Conservation (phyloP, 768 basidiomycete species). For the Pleurotus sapidus region DNA sequence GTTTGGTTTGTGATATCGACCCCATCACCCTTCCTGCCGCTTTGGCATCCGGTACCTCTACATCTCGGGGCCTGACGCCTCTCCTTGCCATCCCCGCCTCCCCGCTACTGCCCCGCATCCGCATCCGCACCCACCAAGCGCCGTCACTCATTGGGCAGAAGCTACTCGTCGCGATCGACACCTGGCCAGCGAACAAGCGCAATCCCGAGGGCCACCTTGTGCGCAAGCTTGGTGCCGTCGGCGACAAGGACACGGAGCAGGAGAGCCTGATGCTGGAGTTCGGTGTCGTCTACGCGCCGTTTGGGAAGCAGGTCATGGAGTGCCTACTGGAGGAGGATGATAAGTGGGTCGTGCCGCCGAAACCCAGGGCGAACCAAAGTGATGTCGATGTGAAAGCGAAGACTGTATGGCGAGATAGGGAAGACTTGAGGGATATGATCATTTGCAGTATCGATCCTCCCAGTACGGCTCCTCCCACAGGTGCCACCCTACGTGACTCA, state of each 20-base stretch:
- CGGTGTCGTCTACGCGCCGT: slow-evolving; percentile 94
- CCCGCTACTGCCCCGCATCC: slow-evolving; percentile 90
- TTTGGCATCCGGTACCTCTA: slow-evolving; percentile 84
- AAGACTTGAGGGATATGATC: slow-evolving; percentile 81
- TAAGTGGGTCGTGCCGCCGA: slow-evolving; percentile 87
- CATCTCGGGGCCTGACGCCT: slow-evolving; percentile 83
- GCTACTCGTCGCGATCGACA: slow-evolving; percentile 88
- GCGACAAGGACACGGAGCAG: slow-evolving; percentile 95
- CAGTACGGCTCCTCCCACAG: slow-evolving; percentile 36
- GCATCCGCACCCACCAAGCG: slow-evolving; percentile 95
- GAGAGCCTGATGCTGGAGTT: slow-evolving; percentile 92
- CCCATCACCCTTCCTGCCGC: slow-evolving; percentile 85
- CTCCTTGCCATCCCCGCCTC: slow-evolving; percentile 92
- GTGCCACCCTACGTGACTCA: slow-evolving; percentile 49
- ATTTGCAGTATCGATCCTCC: slow-evolving; percentile 98
- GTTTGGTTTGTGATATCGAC: slow-evolving; percentile 95
- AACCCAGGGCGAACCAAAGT: slow-evolving; percentile 25
- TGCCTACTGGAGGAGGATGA: slow-evolving; percentile 92
- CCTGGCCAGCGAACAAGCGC: slow-evolving; percentile 83
- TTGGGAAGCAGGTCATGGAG: slow-evolving; percentile 91
- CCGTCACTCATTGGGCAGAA: slow-evolving; percentile 83
- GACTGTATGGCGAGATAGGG: slow-evolving; percentile 72
- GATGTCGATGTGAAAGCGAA: slow-evolving; percentile 26
- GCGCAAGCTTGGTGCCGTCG: slow-evolving; percentile 83
- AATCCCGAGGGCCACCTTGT: slow-evolving; percentile 99